Base-by-base conservation (phyloP, 768 basidiomycete species). In the Lentinus brumalis region DNA sequence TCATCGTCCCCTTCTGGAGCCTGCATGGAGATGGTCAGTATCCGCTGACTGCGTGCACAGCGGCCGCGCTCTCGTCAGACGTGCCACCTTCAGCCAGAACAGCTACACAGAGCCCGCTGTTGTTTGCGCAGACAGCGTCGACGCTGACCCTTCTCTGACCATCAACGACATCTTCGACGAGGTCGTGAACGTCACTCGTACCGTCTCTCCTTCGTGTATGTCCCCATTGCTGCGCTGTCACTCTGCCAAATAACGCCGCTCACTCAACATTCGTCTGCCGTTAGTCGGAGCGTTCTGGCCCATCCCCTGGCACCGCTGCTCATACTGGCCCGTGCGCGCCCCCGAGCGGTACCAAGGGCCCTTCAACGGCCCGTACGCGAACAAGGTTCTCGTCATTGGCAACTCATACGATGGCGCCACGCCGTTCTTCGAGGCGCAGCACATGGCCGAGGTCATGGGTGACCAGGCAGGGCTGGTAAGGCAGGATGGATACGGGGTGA, bases 311-410 rank as follows among this genome's bases (percentile, higher is more conserved):
- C 29, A 57, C 29, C 52, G 52, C 15, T 66, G 67, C 53, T 44
- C 47, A 1, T 49, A 54, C 21, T 66, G 62, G 67, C 57, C 61
- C 26, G 55, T 59, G 1, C 64, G 67, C 15, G 64, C 62, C 12
- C 58, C 62, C 9, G 68, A 69, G 54, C 56, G 68, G 31, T 69
- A 61, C 59, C 59, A 64, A 31, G 68, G 68, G 0, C 68, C 68
- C 15, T 69, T 62, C 58, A 67, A 69, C 47, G 30, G 44, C 16
- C 65, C 63, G 42, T 54, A 67, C 29, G 57, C 57, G 31, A 65
- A 69, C 32, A 57, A 47, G n/a, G 55, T 67, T 8, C 55, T 69
- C 12, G 53, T 69, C 5, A 63, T 67, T 26, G 66, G 64, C 10
- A 69, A 69, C 56, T 31, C 61, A 55, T 65, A 60, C 32, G 68